A percentile compares a stretch with the other conserved stretches of the same genome.
These are phyloP conservation scores for Candida sphagnicola DNA, from an alignment of 805 yeast species.

Conservation along the genomic window DNA sequence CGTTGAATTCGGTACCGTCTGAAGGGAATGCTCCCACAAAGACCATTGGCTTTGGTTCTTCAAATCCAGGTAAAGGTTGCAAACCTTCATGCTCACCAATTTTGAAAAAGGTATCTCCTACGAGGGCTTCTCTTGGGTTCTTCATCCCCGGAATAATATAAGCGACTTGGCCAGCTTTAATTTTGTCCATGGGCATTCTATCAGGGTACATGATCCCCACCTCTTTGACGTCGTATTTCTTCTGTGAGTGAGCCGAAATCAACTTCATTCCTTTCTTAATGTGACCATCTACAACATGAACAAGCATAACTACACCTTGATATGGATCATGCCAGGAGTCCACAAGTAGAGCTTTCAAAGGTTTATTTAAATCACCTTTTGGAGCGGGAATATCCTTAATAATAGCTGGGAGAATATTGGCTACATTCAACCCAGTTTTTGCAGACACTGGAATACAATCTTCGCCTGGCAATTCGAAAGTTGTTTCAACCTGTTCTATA, in stretches of 20 bases:
- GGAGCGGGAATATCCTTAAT: conserved; percentile 83
- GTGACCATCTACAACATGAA: conserved; percentile 80
- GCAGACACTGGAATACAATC: conserved; percentile 87
- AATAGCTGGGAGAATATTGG: conserved; percentile 72
- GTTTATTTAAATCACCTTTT: conserved; percentile 46
- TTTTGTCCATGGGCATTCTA: conserved; percentile 54
- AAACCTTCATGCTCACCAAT: conserved; percentile 51
- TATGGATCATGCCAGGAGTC: conserved; percentile 97
- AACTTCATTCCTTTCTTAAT: conserved; percentile 72
- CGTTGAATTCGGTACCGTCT: conserved; percentile 86
- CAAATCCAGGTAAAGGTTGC: conserved; percentile 89
- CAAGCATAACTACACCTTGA: conserved; percentile 83
- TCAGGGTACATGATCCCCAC: conserved; percentile 97
- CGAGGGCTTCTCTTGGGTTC: conserved; percentile 75
- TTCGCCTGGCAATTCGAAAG: conserved; percentile 73
- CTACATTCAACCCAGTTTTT: conserved; percentile 83
- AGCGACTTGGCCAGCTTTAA: conserved; percentile 91
- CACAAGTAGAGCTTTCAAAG: conserved; percentile 75
- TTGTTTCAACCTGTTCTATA: conserved; percentile 76
- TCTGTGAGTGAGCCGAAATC: conserved; percentile 70
- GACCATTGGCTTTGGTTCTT: conserved; percentile 97
- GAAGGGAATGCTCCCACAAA: conserved; percentile 98
- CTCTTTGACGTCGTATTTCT: conserved; percentile 82
- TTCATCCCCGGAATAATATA: conserved; percentile 95
- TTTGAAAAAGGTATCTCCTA: conserved; percentile 86